Conservation (phyloP, 2,329 filamentous ascomycete species). For the Cadophora sp. region DNA sequence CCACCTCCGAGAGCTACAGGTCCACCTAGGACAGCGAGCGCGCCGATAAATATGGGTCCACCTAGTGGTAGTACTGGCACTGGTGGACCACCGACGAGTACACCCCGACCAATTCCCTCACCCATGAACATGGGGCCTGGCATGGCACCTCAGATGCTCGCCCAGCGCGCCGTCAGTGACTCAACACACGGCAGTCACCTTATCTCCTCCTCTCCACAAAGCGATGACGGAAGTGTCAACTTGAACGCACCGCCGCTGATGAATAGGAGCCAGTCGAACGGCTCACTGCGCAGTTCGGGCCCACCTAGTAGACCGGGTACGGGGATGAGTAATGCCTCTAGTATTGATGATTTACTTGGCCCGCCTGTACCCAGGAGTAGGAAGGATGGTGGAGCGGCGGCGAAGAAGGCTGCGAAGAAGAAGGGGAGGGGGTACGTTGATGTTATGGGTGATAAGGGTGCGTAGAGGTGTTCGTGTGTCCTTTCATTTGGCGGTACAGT, state of each 20-base stretch:
- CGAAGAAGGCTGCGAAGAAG: constrained; percentile 72
- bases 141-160: constrained; percentile 13
- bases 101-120: constrained; percentile 9
- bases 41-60: constrained; percentile 20
- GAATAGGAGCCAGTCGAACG: constrained; percentile 39
- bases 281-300: constrained; percentile 26
- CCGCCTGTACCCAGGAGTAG: constrained; percentile 74
- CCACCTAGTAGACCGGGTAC: constrained; percentile 68
- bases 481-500: not conserved
- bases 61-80: constrained; percentile 1
- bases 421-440: constrained; percentile 92
- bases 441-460: constrained; percentile 71
- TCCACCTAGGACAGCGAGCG: constrained; percentile 48
- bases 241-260: constrained; percentile 35
- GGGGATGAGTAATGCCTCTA: constrained; percentile 89
- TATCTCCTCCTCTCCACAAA: not conserved
- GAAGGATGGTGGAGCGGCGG: constrained; percentile 50
- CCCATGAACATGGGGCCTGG: constrained; percentile 9
- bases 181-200: not conserved
- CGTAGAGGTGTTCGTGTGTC: not conserved
- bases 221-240: not conserved
- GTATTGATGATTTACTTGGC: constrained; percentile 90
- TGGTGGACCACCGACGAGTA: constrained; percentile 19
- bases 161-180: constrained; percentile 23
- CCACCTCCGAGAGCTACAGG: constrained; percentile 73